A percentile compares a stretch with the other conserved stretches of the same genome.
Evolutionary conservation across 345 rosid genomes (phyloP).

Genomic region (Pugionium dolabratum): DNA sequence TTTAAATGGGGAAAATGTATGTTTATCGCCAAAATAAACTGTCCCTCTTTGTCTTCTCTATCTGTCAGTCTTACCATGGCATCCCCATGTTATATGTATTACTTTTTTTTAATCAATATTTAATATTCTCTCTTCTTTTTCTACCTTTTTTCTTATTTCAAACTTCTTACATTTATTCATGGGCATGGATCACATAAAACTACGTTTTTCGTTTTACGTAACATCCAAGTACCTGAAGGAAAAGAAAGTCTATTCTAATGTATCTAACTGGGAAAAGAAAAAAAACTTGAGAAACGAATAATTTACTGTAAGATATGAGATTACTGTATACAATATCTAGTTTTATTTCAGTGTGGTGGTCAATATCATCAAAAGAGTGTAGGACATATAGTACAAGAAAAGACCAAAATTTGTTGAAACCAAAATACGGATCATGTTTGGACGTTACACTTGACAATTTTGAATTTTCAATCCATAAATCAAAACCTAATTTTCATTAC

Average conservation of each 20-base stretch:
- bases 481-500: too few relatives aligned
- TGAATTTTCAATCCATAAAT: too few relatives aligned
- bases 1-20: constrained; percentile 40
- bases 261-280: too few relatives aligned
- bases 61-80: constrained; percentile 43
- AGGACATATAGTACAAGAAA: constrained; percentile 22
- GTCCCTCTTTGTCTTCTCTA: constrained; percentile 43
- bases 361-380: constrained; percentile 30
- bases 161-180: too few relatives aligned
- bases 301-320: neutral
- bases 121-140: neutral
- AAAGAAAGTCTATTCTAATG: too few relatives aligned
- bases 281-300: neutral
- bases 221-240: too few relatives aligned
- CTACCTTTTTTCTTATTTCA: too few relatives aligned
- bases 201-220: too few relatives aligned
- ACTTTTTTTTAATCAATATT: constrained; percentile 19
- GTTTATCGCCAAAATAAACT: constrained; percentile 42
- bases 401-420: constrained; percentile 6
- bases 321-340: neutral
- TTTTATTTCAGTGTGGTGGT: constrained; percentile 13
- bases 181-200: too few relatives aligned
- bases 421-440: too few relatives aligned
- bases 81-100: constrained; percentile 41
- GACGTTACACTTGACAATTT: too few relatives aligned